phyloP scores from a whole-genome alignment of 768 basidiomycete species.

The Tulasnella sp. region DNA sequence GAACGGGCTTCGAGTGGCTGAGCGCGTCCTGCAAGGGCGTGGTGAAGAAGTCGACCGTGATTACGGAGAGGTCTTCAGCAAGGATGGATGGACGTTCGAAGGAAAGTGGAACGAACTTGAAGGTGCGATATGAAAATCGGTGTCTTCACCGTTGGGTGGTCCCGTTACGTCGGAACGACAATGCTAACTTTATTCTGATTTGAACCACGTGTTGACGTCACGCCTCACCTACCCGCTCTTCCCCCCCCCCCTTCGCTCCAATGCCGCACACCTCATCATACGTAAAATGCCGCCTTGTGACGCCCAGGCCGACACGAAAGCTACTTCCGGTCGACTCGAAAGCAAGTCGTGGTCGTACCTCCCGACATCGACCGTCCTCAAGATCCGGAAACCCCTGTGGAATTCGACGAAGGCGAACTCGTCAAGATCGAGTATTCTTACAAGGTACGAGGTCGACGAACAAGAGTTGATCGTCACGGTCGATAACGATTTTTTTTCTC shows the following conservation, averaged over 20 bases:
- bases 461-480: not conserved
- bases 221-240: not conserved
- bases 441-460: slow-evolving; percentile 57
- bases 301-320: slow-evolving; percentile 65
- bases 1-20: slow-evolving; percentile 74
- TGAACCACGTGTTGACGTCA: not conserved
- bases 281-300: too few relatives aligned
- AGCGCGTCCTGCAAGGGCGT: slow-evolving; percentile 46
- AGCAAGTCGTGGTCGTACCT: slow-evolving; percentile 57
- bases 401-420: slow-evolving; percentile 66
- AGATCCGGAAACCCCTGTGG: slow-evolving; percentile 42
- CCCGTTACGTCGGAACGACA: not conserved
- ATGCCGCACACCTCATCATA: too few relatives aligned
- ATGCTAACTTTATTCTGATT: not conserved
- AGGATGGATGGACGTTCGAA: slow-evolving; percentile 72
- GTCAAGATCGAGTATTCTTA: slow-evolving; percentile 82
- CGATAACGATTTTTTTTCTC: too few relatives aligned
- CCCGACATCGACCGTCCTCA: slow-evolving; percentile 26
- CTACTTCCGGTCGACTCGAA: slow-evolving; percentile 63
- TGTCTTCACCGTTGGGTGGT: too few relatives aligned
- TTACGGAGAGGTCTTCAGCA: slow-evolving; percentile 44
- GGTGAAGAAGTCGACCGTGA: slow-evolving; percentile 48
- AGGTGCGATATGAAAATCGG: slow-evolving; percentile 28
- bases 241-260: slow-evolving; percentile 42
- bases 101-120: slow-evolving; percentile 53